Base-by-base conservation (phyloP, 257 asterid species). In the Echium plantagineum region DNA sequence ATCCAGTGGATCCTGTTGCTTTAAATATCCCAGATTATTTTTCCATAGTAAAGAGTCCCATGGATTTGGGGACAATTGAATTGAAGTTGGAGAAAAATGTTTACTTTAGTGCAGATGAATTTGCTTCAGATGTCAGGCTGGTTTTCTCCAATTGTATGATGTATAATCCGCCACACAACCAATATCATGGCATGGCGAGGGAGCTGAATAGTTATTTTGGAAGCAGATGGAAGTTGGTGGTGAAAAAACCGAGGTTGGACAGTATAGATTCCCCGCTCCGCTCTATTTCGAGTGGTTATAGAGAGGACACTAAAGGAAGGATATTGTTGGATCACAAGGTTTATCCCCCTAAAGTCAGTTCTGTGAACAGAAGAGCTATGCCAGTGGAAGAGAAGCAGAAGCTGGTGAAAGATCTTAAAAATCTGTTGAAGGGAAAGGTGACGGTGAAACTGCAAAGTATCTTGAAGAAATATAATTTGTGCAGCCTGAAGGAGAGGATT, bases 21-120 rank as follows among this genome's bases (percentile, higher is more conserved):
- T 66, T 71, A 62, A 59, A 52, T 3, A 85, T 90, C 63, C 97
- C 97, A 21, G 95, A 87, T 73, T 90, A 90, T 63, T 85, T 83
- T 32, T 54, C 73, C 9, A 65, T 87, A 59, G 72, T 90, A 54
- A 55, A 71, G 9, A 17, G 76, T 10, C 98, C 98, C 5, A 90
- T 90, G 98, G 98, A 90, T 79, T 74, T 90, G 66, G 96, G 96
- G 22, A 83, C 96, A 15, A 53, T 90, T 61, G 81, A 69, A 51
- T 73, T 61, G 28, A 87, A 82, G 63, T 70, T 90, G 56, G 83
- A 76, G 65, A 69, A 67, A 31, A 74, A 82, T 66, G 10, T 42
- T 55, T 85, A 90, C 83, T 67, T 57, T 35, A 52, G 57, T 73
- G 81, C 72, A 7, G 79, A 79, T 31, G 88, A 82, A 28, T 85